Evolutionary conservation across 768 basidiomycete species (phyloP).

Genomic region (Tulasnella sp.): DNA sequence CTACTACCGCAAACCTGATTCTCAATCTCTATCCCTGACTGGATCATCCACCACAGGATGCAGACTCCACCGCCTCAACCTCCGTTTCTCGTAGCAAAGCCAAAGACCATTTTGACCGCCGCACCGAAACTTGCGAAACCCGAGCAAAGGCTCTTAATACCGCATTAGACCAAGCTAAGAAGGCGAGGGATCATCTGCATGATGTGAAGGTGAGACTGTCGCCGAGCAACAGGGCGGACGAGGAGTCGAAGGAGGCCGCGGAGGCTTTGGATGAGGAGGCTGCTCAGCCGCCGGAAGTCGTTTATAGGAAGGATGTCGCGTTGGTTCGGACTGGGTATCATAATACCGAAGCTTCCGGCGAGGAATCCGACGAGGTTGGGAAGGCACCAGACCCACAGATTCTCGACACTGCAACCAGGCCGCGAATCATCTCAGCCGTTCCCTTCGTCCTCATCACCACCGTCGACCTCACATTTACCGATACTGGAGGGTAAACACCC

Average conservation of each 20-base stretch:
- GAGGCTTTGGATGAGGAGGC: conserved; percentile 7
- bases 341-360: background rate
- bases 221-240: background rate
- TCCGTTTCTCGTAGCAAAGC: background rate
- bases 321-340: conserved; percentile 19
- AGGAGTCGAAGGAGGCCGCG: background rate
- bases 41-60: background rate
- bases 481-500: background rate
- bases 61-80: background rate
- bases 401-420: background rate
- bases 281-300: background rate
- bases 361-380: background rate
- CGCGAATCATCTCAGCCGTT: background rate
- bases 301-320: conserved; percentile 15
- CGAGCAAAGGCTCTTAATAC: background rate
- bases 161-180: background rate
- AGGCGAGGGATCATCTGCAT: background rate
- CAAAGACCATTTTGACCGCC: background rate
- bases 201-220: background rate
- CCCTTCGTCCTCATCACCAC: background rate
- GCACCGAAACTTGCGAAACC: conserved; percentile 5
- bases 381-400: background rate
- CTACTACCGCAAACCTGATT: background rate
- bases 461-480: background rate
- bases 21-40: background rate